A percentile compares a stretch with the other conserved stretches of the same genome.
Evolutionary conservation across 805 yeast genomes (phyloP).

Genomic region (Jamesozyma lodderae): DNA sequence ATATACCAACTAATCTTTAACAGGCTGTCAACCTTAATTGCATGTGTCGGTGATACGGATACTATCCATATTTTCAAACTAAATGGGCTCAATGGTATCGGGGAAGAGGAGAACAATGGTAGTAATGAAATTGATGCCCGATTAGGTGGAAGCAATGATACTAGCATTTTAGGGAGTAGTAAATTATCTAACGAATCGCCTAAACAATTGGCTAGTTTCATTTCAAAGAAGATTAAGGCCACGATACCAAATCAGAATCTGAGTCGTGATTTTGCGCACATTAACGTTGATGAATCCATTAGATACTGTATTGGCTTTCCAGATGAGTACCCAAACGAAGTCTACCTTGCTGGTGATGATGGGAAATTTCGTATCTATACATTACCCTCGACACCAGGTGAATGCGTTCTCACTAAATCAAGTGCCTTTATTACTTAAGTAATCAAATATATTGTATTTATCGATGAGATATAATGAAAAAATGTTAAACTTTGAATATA

Average conservation of each 20-base stretch:
- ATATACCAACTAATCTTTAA: constrained; percentile 64
- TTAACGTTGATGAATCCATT: constrained; percentile 16
- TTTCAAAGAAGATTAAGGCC: constrained; percentile 23
- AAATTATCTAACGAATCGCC: constrained; percentile 9
- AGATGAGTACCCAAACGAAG: constrained; percentile 24
- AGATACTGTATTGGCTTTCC: constrained; percentile 25
- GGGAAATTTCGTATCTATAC: constrained; percentile 22
- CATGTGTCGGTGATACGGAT: constrained; percentile 78
- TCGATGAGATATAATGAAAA: background rate
- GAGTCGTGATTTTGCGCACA: constrained; percentile 26
- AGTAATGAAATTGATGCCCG: background rate
- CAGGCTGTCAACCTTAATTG: constrained; percentile 49
- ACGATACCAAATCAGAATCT: constrained; percentile 24
- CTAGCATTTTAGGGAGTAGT: background rate
- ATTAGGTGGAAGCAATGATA: background rate
- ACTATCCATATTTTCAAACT: constrained; percentile 82
- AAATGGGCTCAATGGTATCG: constrained; percentile 12
- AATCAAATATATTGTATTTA: background rate
- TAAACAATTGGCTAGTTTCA: constrained; percentile 18
- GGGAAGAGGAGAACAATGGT: constrained; percentile 29
- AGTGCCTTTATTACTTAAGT: background rate
- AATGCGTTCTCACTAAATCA: constrained; percentile 25
- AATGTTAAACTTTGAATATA: background rate
- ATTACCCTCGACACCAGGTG: constrained; percentile 21
- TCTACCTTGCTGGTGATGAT: constrained; percentile 25